Evolutionary conservation across 768 basidiomycete genomes (phyloP).

Genomic region (Collybiopsis luxurians): DNA sequence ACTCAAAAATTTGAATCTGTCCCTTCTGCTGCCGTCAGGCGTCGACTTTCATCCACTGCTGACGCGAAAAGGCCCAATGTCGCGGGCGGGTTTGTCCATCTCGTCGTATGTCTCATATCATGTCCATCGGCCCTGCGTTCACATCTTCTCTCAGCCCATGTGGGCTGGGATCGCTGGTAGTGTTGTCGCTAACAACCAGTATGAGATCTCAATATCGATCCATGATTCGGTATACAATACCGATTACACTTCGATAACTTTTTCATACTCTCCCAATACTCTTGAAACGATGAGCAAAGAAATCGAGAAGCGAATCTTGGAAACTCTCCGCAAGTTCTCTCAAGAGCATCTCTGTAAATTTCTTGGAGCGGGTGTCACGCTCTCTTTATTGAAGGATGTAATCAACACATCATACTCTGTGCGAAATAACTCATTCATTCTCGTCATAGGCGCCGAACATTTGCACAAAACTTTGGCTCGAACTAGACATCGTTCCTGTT

Average conservation of each 20-base stretch:
- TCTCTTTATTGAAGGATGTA: constrained; percentile 69
- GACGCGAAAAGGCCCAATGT: constrained; percentile 52
- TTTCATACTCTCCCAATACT: constrained; percentile 51
- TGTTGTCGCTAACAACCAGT: constrained; percentile 53
- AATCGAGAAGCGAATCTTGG: constrained; percentile 63
- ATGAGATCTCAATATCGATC: constrained; percentile 74
- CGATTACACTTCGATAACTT: constrained; percentile 61
- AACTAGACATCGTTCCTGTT: constrained; percentile 79
- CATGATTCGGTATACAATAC: constrained; percentile 86
- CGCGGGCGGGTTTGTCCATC: constrained; percentile 52
- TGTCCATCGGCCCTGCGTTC: constrained; percentile 16
- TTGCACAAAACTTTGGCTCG: constrained; percentile 84
- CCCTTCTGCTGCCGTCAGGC: constrained; percentile 57
- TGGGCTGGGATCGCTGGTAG: constrained; percentile 80
- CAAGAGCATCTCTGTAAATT: constrained; percentile 83
- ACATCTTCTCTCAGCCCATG: constrained; percentile 62
- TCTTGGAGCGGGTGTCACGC: constrained; percentile 77
- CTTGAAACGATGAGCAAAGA: constrained; percentile 53
- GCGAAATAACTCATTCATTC: constrained; percentile 15
- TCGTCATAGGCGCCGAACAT: constrained; percentile 63
- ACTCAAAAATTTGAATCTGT: constrained; percentile 58
- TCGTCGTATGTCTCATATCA: constrained; percentile 47
- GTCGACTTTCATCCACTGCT: constrained; percentile 60
- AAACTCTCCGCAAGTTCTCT: constrained; percentile 69
- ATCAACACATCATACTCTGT: constrained; percentile 7